Base-by-base conservation (phyloP, 345 rosid genomes). In the Melaleuca quinquenervia region DNA sequence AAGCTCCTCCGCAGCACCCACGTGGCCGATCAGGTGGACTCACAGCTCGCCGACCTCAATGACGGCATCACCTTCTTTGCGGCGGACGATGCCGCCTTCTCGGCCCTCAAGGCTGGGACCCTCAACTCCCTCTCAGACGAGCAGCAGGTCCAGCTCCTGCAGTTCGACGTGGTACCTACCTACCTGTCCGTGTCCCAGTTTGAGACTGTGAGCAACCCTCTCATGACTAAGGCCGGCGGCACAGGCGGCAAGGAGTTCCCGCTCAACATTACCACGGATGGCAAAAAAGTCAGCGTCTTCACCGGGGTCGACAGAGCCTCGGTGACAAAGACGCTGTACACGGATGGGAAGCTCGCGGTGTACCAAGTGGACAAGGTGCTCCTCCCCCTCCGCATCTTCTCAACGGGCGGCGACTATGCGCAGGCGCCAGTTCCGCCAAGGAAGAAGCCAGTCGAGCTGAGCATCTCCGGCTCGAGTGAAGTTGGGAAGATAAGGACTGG, bases 1-100 rank as follows among this genome's bases (percentile, higher is more conserved):
- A 90, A 93, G 27, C 93, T 94, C 10, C 89, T 94, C 86, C 91
- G 90, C 84, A 85, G 91, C 55, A 94, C 96, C 82, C 91, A 90
- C 32, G 93, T 89, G 20, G 82, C 83, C 6, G 89, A 84, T 16
- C 87, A 85, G 83, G 60, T 88, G 55, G 29, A 85, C 85, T 80
- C 87, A 3, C 85, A 88, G 84, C 89, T 88, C 80, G 32, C 85
- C 27, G 86, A 85, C 50, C 54, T 84, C 49, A 74, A 84, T 26
- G 51, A 85, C 0, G 89, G 89, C 41, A 75, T 88, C 50, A 88
- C 89, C 26, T 50, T 88, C 52, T 83, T 88, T 8, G 89, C 89
- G 7, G 85, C 89, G 15, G 85, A 85, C 48, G 89, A 88, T 6
- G 6, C 86, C 12, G 89, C 89, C 27, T 88, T 88, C 75, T 83